Evolutionary conservation across 805 yeast species (phyloP), one percentile per base, ranked within the genome.

Genomic region (Kluyveromyces siamensis): DNA sequence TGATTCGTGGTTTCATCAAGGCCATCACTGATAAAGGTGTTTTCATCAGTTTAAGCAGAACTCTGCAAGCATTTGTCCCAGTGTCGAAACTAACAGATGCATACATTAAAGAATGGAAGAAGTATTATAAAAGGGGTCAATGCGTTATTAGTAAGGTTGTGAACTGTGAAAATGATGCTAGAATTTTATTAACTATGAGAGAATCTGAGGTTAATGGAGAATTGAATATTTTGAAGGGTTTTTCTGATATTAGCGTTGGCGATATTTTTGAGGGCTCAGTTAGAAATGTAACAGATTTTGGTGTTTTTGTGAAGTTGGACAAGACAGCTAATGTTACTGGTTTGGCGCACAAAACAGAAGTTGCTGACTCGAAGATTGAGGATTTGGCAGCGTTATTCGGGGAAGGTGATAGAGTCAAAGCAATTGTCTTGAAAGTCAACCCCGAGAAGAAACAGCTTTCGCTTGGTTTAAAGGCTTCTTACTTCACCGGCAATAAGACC

Each of bases 401-500:
- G 48, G 87, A 80, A 58, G 98, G 98, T 55, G 98, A 91, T 62
- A 75, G 84, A 52, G 97, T 91, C 41, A 87, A 87, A 69, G 95
- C 87, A 36, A 84, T 84, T 69, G 74, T 91, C 37, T 71, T 90
- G 56, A 76, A 72, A 30, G 72, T 83, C 33, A 82, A 85, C 58
- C 48, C 56, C 1, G 79, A 72, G 10, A 88, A 84, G 72, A 83
- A 82, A 52, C 90, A 85, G 61, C 61, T 91, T 18, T 82, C 96
- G 0, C 75, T 91, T 52, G 96, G 98, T 54, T 83, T 91, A 90
- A 91, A 89, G 71, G 97, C 97, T 2, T 86, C 96, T 2, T 88
- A 84, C 67, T 93, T 91, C 65, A 63, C 62, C 27, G 30, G 30
- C 8, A 14, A 27, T 11, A 68, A 62, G 7, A 66, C 56, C 14